phyloP scores from a whole-genome alignment of 106 monocot species.

The Posidonia australis region DNA sequence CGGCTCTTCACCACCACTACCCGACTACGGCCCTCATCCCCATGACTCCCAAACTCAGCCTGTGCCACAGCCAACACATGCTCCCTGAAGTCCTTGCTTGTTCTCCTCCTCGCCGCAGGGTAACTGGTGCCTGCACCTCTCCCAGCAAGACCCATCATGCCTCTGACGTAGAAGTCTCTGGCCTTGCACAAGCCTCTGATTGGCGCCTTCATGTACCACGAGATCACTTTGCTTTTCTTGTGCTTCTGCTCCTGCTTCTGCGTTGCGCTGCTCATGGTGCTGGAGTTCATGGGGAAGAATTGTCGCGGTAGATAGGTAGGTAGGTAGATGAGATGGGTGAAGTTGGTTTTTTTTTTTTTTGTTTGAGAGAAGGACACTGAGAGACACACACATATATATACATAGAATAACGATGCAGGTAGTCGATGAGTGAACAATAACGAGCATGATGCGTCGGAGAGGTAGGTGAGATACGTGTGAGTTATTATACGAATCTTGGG shows the following conservation, averaged over 20 bases:
- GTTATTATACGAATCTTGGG: too few species aligned
- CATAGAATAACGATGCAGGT: too few species aligned
- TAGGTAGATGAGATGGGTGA: too few species aligned
- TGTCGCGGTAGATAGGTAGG: too few species aligned
- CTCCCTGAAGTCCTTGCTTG: neutral
- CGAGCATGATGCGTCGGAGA: too few species aligned
- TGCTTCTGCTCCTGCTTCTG: neutral
- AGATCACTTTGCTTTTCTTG: neutral
- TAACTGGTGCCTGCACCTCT: neutral
- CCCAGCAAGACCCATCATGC: neutral
- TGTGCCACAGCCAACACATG: neutral
- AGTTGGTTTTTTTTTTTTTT: too few species aligned
- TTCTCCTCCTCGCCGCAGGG: neutral
- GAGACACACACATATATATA: too few species aligned
- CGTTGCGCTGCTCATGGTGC: too few species aligned
- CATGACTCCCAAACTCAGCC: neutral
- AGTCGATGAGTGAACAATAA: too few species aligned
- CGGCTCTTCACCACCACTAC: neutral
- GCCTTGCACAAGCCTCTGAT: neutral
- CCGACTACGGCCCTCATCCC: neutral
- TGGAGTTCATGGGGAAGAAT: too few species aligned
- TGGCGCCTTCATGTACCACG: slow-evolving; percentile 3
- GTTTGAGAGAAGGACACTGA: too few species aligned
- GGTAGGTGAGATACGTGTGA: too few species aligned
- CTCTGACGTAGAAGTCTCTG: neutral